phyloP scores from a whole-genome alignment of 2,329 filamentous ascomycete genomes.

The Grosmannia serpens region DNA sequence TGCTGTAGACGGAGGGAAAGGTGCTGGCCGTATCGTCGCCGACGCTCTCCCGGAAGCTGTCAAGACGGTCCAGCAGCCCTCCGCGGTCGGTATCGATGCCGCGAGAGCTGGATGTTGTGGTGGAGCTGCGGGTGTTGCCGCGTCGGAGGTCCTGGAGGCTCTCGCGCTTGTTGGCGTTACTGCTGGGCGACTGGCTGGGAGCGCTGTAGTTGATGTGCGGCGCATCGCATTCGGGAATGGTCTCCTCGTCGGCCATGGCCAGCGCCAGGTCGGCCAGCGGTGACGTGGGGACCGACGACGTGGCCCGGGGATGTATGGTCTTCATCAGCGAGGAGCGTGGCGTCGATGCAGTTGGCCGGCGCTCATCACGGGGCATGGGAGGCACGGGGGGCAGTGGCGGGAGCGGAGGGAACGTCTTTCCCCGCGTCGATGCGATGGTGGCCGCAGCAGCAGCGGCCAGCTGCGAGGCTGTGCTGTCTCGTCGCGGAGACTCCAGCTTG shows the following conservation, averaged over 20 bases:
- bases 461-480: constrained; percentile 1
- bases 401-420: constrained; percentile 16
- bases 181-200: background rate
- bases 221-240: background rate
- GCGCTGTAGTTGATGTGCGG: background rate
- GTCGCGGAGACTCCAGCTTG: constrained; percentile 15
- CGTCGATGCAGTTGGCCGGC: constrained; percentile 2
- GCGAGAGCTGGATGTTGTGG: constrained; percentile 2
- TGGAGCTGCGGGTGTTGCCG: constrained; percentile 9
- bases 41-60: background rate
- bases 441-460: background rate
- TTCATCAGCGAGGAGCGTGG: constrained; percentile 4
- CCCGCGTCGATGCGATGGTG: background rate
- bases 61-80: background rate
- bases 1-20: background rate
- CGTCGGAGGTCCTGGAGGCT: constrained; percentile 1
- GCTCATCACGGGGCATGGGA: constrained; percentile 4
- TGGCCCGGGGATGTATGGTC: constrained; percentile 1
- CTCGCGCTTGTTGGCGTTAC: background rate
- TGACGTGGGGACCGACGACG: background rate
- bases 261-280: background rate
- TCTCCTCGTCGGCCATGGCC: constrained; percentile 3
- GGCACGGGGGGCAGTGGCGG: constrained; percentile 15
- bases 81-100: background rate
- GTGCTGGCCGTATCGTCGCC: background rate